Base-by-base conservation (phyloP, 345 rosid genomes). In the Combretum micranthum region DNA sequence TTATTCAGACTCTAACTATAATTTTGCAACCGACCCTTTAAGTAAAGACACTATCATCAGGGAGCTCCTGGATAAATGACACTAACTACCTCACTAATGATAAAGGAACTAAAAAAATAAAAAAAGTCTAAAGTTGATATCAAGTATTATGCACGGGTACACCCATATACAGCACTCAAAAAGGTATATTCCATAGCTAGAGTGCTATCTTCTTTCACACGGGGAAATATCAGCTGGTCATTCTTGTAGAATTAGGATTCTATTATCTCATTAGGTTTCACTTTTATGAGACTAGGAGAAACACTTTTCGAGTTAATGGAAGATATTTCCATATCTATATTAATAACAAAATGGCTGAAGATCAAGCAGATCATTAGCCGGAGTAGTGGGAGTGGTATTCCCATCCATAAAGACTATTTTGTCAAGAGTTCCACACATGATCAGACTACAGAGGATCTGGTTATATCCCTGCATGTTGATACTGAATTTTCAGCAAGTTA, bases 201-300 rank as follows among this genome's bases (percentile, higher is more conserved):
- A 2, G 63, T 23, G 71, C 68, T 55, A 2, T 47, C 4, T 21
- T 20, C 11, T 25, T 3, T 7, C 9, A 32, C 39, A 7, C 9
- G 1, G 39, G 39, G 39, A 32, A 32, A 4, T 1, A 32, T 32
- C 5, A 32, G 9, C 17, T 69, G 81, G 81, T 13, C 21, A 13
- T 73, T 73, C 43, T 44, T 11, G 75, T 70, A 44, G 78, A 77
- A 48, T 77, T 15, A 65, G 75, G 61, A 47, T 77, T 76, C 77
- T 25, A 20, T 13, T 72, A 72, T 56, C 56, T 61, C 37, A 66
- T 54, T 23, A 62, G 67, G 57, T 55, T 65, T 2, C 76, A 77
- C 55, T 77, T 77, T 42, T 77, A 76, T 14, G 78, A 77, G 68
- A 47, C 49, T 59, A 53, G 47, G 7, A 1, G 8, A 9, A 16